Evolutionary conservation across 805 yeast genomes (phyloP).

Genomic region (Candida andamanensis): DNA sequence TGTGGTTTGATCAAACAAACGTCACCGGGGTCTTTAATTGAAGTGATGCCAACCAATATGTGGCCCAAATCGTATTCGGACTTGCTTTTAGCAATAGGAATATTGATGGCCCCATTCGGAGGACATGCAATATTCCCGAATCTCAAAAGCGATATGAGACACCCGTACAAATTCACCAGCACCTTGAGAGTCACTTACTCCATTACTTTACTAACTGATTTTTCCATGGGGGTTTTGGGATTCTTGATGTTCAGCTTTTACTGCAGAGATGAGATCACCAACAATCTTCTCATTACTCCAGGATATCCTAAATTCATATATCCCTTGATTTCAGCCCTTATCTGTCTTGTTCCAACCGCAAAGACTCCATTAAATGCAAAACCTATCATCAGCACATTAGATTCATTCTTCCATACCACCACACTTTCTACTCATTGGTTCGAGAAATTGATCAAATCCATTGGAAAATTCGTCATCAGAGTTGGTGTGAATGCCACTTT

Average conservation of each 20-base stretch:
- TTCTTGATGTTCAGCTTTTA: conserved; percentile 52
- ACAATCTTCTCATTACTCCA: conserved; percentile 39
- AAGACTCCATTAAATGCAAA: conserved; percentile 80
- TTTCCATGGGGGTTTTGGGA: conserved; percentile 61
- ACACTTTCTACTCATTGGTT: conserved; percentile 10
- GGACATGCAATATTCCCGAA: conserved; percentile 84
- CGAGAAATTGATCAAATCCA: conserved; percentile 4
- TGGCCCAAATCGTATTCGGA: conserved; percentile 54
- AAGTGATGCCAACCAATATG: conserved; percentile 59
- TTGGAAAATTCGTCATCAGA: conserved; percentile 18
- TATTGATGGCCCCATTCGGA: conserved; percentile 74
- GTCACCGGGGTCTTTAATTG: conserved; percentile 70
- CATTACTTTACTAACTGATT: conserved; percentile 56
- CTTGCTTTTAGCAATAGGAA: conserved; percentile 57
- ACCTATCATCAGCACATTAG: conserved; percentile 73
- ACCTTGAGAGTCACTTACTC: conserved; percentile 56
- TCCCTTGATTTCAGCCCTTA: conserved; percentile 53
- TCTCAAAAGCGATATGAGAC: conserved; percentile 68
- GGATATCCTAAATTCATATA: conserved; percentile 47
- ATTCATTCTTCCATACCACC: conserved; percentile 41
- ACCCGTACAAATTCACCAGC: conserved; percentile 51
- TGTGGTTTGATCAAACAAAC: conserved; percentile 59
- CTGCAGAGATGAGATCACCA: conserved; percentile 50
- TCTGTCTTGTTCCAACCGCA: conserved; percentile 80
- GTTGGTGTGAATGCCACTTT: conserved; percentile 51